Evolutionary conservation across 768 basidiomycete species (phyloP).

Genomic region (Calocybe gangraenosa): DNA sequence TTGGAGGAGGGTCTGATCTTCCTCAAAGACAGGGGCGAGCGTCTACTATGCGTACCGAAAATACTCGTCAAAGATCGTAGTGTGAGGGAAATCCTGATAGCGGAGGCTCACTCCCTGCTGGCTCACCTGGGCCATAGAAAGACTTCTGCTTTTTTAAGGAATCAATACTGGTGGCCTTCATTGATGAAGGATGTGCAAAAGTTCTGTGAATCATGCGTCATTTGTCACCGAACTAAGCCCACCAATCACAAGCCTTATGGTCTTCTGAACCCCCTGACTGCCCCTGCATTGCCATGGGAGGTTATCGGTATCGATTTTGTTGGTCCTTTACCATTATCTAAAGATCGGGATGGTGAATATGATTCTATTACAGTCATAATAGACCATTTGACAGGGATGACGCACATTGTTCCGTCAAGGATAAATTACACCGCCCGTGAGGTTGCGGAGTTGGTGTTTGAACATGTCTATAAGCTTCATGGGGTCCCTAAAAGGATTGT

Average conservation of each 20-base stretch:
- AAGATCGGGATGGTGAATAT: slow-evolving; percentile 2
- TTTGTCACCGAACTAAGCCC: slow-evolving; percentile 17
- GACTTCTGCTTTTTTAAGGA: slow-evolving; percentile 25
- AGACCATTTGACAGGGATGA: slow-evolving; percentile 11
- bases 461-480: slow-evolving; percentile 23
- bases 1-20: slow-evolving; percentile 12
- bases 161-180: slow-evolving; percentile 31
- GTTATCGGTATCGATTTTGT: slow-evolving; percentile 16
- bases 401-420: slow-evolving; percentile 7
- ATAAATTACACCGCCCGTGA: slow-evolving; percentile 11
- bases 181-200: slow-evolving; percentile 7
- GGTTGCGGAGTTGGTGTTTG: slow-evolving; percentile 18
- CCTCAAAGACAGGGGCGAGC: slow-evolving; percentile 5
- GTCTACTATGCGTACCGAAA: slow-evolving; percentile 19
- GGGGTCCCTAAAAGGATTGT: slow-evolving; percentile 25
- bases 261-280: slow-evolving; percentile 17
- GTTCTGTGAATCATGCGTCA: slow-evolving; percentile 25
- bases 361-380: slow-evolving; percentile 14
- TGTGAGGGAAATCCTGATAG: slow-evolving; percentile 26
- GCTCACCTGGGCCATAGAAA: slow-evolving; percentile 31
- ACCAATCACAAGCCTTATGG: slow-evolving; percentile 21
- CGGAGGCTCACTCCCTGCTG: slow-evolving; percentile 31
- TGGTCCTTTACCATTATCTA: slow-evolving; percentile 17
- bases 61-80: slow-evolving; percentile 10
- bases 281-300: slow-evolving; percentile 11